phyloP scores from a whole-genome alignment of 768 basidiomycete species.

The Pulveroboletus ravenelii region DNA sequence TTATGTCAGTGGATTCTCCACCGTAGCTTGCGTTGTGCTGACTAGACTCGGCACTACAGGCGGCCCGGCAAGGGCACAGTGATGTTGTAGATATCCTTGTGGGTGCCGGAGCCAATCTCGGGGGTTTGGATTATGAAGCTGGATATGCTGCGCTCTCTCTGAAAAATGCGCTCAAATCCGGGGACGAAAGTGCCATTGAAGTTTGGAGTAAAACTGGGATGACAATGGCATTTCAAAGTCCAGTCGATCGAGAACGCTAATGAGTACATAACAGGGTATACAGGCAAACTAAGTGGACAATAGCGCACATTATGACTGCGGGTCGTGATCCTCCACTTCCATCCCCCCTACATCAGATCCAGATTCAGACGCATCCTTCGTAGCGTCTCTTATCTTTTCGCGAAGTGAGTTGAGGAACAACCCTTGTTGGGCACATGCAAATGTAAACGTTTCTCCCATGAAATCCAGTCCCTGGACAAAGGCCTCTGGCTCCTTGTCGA shows the following conservation, averaged over 20 bases:
- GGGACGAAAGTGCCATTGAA: conserved; percentile 41
- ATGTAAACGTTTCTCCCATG: conserved; percentile 61
- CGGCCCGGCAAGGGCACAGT: conserved; percentile 67
- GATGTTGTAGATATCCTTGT: conserved; percentile 59
- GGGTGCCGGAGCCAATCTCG: conserved; percentile 69
- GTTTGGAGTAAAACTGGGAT: conserved; percentile 58
- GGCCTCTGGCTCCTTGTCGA: conserved; percentile 56
- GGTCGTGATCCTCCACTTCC: conserved; percentile 21
- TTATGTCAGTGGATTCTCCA: conserved; percentile 47
- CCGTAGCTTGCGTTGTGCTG: neutral
- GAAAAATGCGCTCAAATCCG: conserved; percentile 33
- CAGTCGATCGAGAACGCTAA: neutral
- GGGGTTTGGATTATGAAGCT: conserved; percentile 56
- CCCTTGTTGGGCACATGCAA: conserved; percentile 59
- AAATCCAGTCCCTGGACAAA: conserved; percentile 60
- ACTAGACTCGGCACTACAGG: conserved; percentile 37
- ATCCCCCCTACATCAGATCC: conserved; percentile 26
- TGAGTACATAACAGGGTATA: conserved; percentile 15
- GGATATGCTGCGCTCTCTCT: conserved; percentile 52
- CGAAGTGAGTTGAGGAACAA: conserved; percentile 63
- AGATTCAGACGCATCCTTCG: conserved; percentile 19
- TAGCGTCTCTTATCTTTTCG: conserved; percentile 42
- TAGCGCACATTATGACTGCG: conserved; percentile 1
- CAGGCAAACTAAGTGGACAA: conserved; percentile 5
- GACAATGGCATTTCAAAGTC: neutral